phyloP scores from a whole-genome alignment of 164 flowering plant genomes.

The Annona squamosa region DNA sequence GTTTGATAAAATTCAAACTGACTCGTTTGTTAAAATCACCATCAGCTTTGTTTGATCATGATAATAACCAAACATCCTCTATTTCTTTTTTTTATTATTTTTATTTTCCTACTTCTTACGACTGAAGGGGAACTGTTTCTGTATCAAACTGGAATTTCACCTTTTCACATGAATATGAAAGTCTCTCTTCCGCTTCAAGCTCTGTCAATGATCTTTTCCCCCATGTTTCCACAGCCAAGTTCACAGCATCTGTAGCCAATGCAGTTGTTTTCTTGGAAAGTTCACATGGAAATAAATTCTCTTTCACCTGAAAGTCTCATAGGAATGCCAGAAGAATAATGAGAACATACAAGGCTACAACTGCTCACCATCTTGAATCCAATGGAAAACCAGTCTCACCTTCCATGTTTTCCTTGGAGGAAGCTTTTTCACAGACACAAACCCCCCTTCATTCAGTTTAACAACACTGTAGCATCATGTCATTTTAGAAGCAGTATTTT shows the following conservation, averaged over 20 bases:
- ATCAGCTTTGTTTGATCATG: neutral
- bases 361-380: neutral
- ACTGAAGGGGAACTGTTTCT: neutral
- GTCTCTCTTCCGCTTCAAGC: slow-evolving; percentile 94
- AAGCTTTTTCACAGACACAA: slow-evolving; percentile 75
- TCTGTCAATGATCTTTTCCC: slow-evolving; percentile 79
- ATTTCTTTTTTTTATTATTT: neutral
- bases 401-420: slow-evolving; percentile 81
- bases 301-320: slow-evolving; percentile 63
- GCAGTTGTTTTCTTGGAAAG: slow-evolving; percentile 52
- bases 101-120: too few relatives aligned
- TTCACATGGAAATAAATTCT: slow-evolving; percentile 74
- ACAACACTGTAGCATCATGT: slow-evolving; percentile 59
- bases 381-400: slow-evolving; percentile 36
- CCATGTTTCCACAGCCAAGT: slow-evolving; percentile 75
- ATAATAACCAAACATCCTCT: neutral
- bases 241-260: slow-evolving; percentile 83
- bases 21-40: neutral
- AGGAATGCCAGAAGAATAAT: neutral
- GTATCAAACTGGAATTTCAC: slow-evolving; percentile 26
- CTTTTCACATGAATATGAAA: slow-evolving; percentile 96
- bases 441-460: slow-evolving; percentile 64
- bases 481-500: slow-evolving; percentile 12
- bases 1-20: neutral
- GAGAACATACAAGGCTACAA: neutral